Percentiles rank a stretch among this genome's conserved stretches.
phyloP scores from a whole-genome alignment of 805 yeast genomes.

The Saccharomyces jurei region DNA sequence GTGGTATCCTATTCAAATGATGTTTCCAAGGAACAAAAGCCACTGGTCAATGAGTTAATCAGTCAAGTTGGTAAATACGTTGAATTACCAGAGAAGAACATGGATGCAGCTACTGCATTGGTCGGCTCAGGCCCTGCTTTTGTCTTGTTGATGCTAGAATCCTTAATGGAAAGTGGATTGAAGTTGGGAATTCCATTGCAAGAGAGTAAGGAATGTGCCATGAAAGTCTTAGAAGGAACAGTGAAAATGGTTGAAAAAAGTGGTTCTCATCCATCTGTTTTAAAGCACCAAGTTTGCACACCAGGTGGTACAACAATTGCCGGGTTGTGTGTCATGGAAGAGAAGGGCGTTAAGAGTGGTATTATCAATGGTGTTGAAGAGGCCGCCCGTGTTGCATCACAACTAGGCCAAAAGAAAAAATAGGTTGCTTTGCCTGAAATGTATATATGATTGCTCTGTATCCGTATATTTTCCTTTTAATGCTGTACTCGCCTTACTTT shows the following conservation, averaged over 20 bases:
- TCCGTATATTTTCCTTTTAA: not conserved
- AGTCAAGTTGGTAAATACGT: constrained; percentile 56
- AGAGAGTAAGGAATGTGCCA: constrained; percentile 77
- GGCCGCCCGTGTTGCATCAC: constrained; percentile 73
- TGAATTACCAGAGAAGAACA: constrained; percentile 76
- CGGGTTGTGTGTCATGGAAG: constrained; percentile 88
- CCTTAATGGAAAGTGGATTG: constrained; percentile 89
- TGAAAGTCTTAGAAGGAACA: constrained; percentile 90
- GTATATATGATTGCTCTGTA: not conserved
- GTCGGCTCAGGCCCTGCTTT: constrained; percentile 98
- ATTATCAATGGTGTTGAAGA: constrained; percentile 85
- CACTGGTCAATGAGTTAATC: constrained; percentile 36
- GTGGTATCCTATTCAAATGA: constrained; percentile 66
- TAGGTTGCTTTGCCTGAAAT: not conserved
- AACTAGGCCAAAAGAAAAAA: constrained; percentile 43
- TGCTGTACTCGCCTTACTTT: not conserved
- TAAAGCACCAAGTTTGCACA: constrained; percentile 84
- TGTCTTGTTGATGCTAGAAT: constrained; percentile 79
- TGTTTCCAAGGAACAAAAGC: constrained; percentile 36
- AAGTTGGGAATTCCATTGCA: constrained; percentile 87
- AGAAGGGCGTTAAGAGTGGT: constrained; percentile 77
- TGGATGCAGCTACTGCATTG: constrained; percentile 93
- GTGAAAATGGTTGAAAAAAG: constrained; percentile 80
- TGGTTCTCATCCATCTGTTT: constrained; percentile 79
- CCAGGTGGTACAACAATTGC: constrained; percentile 98